A percentile compares a stretch with the other conserved stretches of the same genome.
These are phyloP conservation scores for Xylariaceae sp. DNA, from an alignment of 2,329 filamentous ascomycete species.

Conservation along the genomic window DNA sequence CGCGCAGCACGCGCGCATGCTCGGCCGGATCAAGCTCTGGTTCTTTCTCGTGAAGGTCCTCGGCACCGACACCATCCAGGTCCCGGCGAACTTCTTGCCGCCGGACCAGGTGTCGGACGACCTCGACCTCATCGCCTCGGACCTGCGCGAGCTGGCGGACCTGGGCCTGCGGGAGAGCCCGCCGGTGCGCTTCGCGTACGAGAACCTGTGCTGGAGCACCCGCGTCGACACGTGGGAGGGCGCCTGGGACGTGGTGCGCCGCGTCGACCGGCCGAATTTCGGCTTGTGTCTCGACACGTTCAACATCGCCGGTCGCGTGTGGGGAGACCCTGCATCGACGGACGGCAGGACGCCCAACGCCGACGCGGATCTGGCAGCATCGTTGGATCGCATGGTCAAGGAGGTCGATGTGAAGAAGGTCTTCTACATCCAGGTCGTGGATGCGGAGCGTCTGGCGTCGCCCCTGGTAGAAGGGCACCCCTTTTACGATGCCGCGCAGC, in stretches of 20 bases:
- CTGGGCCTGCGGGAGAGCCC: conserved; percentile 55
- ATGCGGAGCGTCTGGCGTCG: conserved; percentile 58
- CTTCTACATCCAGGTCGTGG: conserved; percentile 74
- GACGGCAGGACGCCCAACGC: conserved; percentile 50
- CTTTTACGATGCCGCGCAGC: conserved; percentile 55
- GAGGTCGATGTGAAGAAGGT: conserved; percentile 60
- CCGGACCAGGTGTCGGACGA: conserved; percentile 37
- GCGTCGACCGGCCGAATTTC: conserved; percentile 66
- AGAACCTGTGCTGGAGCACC: conserved; percentile 70
- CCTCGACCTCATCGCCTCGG: conserved; percentile 51
- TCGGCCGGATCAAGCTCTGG: conserved; percentile 66
- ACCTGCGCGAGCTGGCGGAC: conserved; percentile 63
- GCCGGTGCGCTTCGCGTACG: conserved; percentile 65
- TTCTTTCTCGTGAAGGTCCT: conserved; percentile 61
- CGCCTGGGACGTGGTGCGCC: conserved; percentile 63
- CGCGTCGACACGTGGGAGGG: conserved; percentile 67
- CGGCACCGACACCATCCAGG: conserved; percentile 66
- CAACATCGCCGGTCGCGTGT: conserved; percentile 69
- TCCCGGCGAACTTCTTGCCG: conserved; percentile 68
- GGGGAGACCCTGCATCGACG: conserved; percentile 58
- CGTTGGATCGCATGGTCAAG: conserved; percentile 49
- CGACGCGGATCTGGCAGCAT: conserved; percentile 48
- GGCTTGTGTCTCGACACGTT: conserved; percentile 75
- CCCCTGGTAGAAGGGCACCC: conserved; percentile 55
- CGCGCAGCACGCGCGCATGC: conserved; percentile 47